Conservation (phyloP, 768 basidiomycete species). For the Agrocybe pediades region DNA sequence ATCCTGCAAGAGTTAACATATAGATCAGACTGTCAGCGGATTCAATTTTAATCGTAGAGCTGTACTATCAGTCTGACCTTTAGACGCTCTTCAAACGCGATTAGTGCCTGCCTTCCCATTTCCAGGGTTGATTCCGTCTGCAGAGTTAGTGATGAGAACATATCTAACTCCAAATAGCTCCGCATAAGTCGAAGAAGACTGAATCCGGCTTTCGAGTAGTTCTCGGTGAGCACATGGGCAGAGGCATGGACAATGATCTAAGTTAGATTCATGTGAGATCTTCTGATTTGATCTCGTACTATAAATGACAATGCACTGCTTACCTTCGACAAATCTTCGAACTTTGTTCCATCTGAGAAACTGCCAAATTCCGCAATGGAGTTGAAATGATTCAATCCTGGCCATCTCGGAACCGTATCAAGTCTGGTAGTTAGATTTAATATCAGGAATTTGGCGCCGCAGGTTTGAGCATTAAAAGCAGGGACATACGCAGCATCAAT, state of each 20-base stretch:
- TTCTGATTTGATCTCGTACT: not conserved
- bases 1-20: not conserved
- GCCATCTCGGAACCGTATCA: conserved; percentile 20
- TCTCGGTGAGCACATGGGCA: conserved; percentile 19
- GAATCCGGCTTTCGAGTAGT: conserved; percentile 1
- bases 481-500: conserved; percentile 27
- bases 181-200: not conserved
- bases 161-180: not conserved
- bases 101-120: conserved; percentile 1
- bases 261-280: not conserved
- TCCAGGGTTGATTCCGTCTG: conserved; percentile 22
- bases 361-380: conserved; percentile 11
- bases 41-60: not conserved
- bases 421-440: conserved; percentile 9
- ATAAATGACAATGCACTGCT: not conserved
- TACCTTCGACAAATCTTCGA: conserved; percentile 16
- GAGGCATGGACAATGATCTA: conserved; percentile 29
- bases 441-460: conserved; percentile 14
- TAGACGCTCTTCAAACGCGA: conserved; percentile 12
- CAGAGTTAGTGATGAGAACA: conserved; percentile 11
- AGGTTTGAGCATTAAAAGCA: conserved; percentile 2
- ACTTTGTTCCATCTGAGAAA: conserved; percentile 31
- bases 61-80: conserved; percentile 19
- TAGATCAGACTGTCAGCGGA: not conserved
- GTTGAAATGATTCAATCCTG: conserved; percentile 26